Percentiles rank a stretch among this genome's conserved stretches.
These are phyloP conservation scores for Botryotinia calthae DNA, from an alignment of 2,329 filamentous ascomycete genomes.

Conservation along the genomic window DNA sequence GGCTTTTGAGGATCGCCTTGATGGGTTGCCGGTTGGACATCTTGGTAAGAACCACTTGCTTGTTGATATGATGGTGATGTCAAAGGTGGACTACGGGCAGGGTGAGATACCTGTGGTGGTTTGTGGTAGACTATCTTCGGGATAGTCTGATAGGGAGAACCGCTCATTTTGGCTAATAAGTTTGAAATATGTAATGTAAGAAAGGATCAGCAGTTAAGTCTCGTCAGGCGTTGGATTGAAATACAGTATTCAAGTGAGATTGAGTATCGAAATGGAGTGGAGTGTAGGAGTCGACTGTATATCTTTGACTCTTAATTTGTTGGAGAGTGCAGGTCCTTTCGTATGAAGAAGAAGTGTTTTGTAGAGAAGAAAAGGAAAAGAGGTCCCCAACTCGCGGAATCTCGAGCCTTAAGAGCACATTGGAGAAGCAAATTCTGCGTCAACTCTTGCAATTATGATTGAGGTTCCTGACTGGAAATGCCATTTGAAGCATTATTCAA, in stretches of 20 bases:
- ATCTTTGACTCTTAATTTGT: background rate
- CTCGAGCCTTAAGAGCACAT: background rate
- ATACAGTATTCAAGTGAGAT: background rate
- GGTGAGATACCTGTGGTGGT: background rate
- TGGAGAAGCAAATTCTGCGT: background rate
- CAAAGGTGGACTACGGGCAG: background rate
- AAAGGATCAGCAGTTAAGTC: too few species aligned
- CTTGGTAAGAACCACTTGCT: background rate
- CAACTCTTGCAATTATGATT: background rate
- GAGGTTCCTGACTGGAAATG: background rate
- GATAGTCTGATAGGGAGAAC: too few species aligned
- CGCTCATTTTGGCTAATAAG: background rate
- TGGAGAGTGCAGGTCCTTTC: background rate
- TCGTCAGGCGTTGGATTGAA: background rate
- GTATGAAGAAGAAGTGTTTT: background rate
- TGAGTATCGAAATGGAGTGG: background rate
- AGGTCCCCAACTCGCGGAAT: background rate
- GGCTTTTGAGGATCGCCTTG: background rate
- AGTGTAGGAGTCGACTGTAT: background rate
- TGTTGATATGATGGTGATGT: background rate
- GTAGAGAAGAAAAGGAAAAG: background rate
- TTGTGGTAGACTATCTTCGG: background rate
- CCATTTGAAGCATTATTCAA: background rate
- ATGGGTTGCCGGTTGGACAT: background rate
- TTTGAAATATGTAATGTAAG: too few species aligned